Conservation (phyloP, 768 basidiomycete genomes). For the Tulasnella sp. region DNA sequence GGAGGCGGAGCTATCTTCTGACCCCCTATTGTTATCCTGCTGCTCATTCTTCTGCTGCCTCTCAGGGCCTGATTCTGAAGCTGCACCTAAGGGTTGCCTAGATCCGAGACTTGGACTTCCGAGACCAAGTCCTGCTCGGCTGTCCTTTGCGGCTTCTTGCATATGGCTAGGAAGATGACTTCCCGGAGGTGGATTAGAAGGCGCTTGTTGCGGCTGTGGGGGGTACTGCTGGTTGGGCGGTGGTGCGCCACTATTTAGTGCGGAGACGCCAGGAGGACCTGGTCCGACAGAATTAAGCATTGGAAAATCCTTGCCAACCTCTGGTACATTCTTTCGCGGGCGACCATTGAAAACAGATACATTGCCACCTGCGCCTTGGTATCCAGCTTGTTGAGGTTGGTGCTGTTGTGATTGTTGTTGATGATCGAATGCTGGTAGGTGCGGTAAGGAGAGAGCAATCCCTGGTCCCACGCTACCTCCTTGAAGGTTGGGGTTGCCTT, state of each 20-base stretch:
- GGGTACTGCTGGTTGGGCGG: conserved; percentile 15
- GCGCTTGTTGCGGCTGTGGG: conserved; percentile 6
- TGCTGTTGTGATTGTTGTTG: conserved; percentile 7
- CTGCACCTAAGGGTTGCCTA: neutral
- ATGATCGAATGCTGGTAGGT: conserved; percentile 11
- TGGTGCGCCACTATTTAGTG: conserved; percentile 28
- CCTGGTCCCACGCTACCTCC: conserved; percentile 3
- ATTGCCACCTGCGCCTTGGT: conserved; percentile 51
- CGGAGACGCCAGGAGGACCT: too few species aligned
- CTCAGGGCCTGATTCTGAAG: neutral
- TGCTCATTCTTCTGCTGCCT: neutral
- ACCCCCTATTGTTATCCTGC: conserved; percentile 2
- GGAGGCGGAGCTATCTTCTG: conserved; percentile 34
- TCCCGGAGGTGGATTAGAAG: neutral
- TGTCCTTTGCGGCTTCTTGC: conserved; percentile 5
- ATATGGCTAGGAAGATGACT: conserved; percentile 7
- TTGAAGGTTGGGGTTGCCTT: neutral
- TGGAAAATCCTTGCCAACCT: conserved; percentile 51
- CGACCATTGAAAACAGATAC: conserved; percentile 62
- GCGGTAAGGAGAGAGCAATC: conserved; percentile 12
- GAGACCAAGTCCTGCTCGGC: conserved; percentile 13
- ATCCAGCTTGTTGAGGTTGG: conserved; percentile 3
- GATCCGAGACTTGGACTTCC: neutral
- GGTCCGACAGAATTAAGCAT: conserved; percentile 44
- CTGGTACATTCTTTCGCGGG: conserved; percentile 68